Percentiles rank a stretch among this genome's conserved stretches.
Conservation (phyloP, 768 basidiomycete genomes). For the Kwoniella pini region DNA sequence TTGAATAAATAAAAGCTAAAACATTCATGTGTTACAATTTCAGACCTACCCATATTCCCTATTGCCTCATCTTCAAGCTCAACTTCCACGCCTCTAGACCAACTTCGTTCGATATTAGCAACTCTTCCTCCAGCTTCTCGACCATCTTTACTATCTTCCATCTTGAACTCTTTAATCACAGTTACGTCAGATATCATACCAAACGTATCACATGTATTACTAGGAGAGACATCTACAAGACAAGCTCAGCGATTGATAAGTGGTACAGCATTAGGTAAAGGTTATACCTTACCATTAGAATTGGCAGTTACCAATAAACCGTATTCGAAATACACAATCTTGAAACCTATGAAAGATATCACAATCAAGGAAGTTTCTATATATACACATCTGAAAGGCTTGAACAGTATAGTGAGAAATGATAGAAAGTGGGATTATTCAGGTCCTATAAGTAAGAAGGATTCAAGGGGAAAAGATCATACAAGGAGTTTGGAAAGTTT, state of each 20-base stretch:
- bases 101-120: slow-evolving; percentile 36
- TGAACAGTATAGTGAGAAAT: slow-evolving; percentile 34
- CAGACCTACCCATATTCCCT: slow-evolving; percentile 34
- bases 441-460: slow-evolving; percentile 23
- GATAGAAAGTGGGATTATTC: slow-evolving; percentile 40
- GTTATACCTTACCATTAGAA: slow-evolving; percentile 50
- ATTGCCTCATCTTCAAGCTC: slow-evolving; percentile 25
- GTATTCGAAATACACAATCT: slow-evolving; percentile 10
- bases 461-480: slow-evolving; percentile 46
- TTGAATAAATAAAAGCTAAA: neutral
- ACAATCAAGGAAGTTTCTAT: slow-evolving; percentile 48
- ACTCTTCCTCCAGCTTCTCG: slow-evolving; percentile 46
- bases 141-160: slow-evolving; percentile 43
- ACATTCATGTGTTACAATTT: too few relatives aligned
- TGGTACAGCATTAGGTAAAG: slow-evolving; percentile 46
- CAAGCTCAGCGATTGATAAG: slow-evolving; percentile 49
- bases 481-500: slow-evolving; percentile 43
- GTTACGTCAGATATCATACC: slow-evolving; percentile 32
- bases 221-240: slow-evolving; percentile 51
- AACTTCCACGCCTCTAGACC: slow-evolving; percentile 26
- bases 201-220: slow-evolving; percentile 42
- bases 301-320: slow-evolving; percentile 22
- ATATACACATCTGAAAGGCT: slow-evolving; percentile 36
- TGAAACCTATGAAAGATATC: slow-evolving; percentile 52
- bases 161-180: slow-evolving; percentile 41